Percentiles rank a stretch among this genome's conserved stretches.
These are phyloP conservation scores for Pyrenophora graminea DNA, from an alignment of 2,329 filamentous ascomycete genomes.

Conservation along the genomic window DNA sequence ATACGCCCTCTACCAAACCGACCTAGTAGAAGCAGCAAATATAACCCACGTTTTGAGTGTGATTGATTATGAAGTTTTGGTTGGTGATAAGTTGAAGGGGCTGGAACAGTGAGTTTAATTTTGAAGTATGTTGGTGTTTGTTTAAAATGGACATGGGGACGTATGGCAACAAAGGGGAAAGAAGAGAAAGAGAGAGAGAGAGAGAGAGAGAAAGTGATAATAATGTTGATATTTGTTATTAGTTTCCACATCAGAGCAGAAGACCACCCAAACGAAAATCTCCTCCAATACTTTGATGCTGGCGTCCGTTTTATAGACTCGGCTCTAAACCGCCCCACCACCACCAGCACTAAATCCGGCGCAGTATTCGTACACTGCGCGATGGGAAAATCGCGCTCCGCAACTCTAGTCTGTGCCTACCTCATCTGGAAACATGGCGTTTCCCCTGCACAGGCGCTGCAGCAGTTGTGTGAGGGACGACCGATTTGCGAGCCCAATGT, in stretches of 20 bases:
- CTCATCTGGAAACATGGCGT: conserved; percentile 36
- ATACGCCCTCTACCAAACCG: conserved; percentile 48
- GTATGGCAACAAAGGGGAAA: too few species aligned
- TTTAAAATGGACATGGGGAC: too few species aligned
- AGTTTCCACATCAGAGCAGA: conserved; percentile 35
- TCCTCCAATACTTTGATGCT: conserved; percentile 32
- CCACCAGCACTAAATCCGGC: conserved; percentile 9
- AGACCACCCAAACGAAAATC: conserved; percentile 40
- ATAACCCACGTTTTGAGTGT: conserved; percentile 42
- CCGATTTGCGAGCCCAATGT: conserved; percentile 43
- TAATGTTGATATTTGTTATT: too few species aligned
- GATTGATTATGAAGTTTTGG: conserved; percentile 39
- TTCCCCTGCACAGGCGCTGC: conserved; percentile 23
- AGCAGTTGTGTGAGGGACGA: conserved; percentile 39
- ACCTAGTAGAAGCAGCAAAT: conserved; percentile 37
- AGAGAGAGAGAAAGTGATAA: too few species aligned
- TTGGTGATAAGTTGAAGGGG: conserved; percentile 32
- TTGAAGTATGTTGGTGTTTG: too few species aligned
- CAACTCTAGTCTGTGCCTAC: conserved; percentile 41
- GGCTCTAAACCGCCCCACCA: too few species aligned
- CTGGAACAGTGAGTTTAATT: conserved; percentile 23
- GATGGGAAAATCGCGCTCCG: conserved; percentile 42
- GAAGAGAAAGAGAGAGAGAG: too few species aligned
- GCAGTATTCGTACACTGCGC: conserved; percentile 43
- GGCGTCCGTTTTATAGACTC: conserved; percentile 22